Conservation (phyloP, 352 stramenopile species). For the Aphanomyces invadans region DNA sequence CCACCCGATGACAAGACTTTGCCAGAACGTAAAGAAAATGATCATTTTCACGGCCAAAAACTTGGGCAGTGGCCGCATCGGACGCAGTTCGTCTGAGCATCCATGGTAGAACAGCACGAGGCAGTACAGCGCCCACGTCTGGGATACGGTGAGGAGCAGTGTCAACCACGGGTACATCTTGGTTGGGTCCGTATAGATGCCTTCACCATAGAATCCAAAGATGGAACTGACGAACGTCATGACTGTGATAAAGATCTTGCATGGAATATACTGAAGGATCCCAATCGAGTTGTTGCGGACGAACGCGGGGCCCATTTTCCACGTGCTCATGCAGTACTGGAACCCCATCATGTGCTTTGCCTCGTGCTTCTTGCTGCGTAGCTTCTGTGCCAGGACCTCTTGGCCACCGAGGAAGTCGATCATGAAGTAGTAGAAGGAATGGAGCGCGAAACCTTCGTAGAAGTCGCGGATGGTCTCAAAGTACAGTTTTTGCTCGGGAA, state of each 20-base stretch:
- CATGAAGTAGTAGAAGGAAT: conserved; percentile 46
- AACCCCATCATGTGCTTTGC: conserved; percentile 29
- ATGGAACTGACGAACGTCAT: conserved; percentile 29
- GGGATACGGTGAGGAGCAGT: conserved; percentile 34
- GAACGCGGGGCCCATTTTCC: conserved; percentile 44
- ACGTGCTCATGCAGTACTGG: conserved; percentile 34
- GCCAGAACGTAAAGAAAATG: conserved; percentile 60
- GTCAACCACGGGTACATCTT: conserved; percentile 29
- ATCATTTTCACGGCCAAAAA: conserved; percentile 53
- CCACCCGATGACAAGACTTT: conserved; percentile 37
- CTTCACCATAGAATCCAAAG: conserved; percentile 31
- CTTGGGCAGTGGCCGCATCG: conserved; percentile 44
- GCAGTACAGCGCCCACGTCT: conserved; percentile 49
- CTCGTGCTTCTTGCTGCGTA: conserved; percentile 31
- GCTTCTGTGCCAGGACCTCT: conserved; percentile 23
- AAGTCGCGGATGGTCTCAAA: conserved; percentile 34
- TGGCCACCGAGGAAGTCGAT: conserved; percentile 33
- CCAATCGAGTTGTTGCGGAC: conserved; percentile 45
- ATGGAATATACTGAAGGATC: conserved; percentile 43
- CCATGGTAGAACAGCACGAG: conserved; percentile 52
- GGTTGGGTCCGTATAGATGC: conserved; percentile 31
- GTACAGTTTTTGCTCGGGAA: conserved; percentile 27
- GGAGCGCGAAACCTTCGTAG: conserved; percentile 51
- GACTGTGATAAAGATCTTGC: conserved; percentile 29
- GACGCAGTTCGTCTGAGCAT: conserved; percentile 34